These are phyloP conservation scores for Speleostelium caveatum DNA, from an alignment of 78 protist species.

Conservation along the genomic window DNA sequence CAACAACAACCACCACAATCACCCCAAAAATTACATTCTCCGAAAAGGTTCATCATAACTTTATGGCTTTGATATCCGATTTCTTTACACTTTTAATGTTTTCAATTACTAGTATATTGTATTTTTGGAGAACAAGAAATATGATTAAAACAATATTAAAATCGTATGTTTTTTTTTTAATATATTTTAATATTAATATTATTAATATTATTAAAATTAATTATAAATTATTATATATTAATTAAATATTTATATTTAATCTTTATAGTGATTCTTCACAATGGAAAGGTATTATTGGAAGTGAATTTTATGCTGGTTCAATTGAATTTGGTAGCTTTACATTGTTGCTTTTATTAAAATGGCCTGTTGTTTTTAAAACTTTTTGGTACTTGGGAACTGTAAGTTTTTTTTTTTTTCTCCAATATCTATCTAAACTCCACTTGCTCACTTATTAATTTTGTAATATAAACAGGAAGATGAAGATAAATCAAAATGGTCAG, in stretches of 20 bases:
- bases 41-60: slow-evolving; percentile 33
- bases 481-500: slow-evolving; percentile 72
- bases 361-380: slow-evolving; percentile 64
- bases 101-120: slow-evolving; percentile 3
- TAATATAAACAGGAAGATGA: slow-evolving; percentile 17
- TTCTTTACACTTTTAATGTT: slow-evolving; percentile 7
- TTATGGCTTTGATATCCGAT: slow-evolving; percentile 14
- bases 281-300: slow-evolving; percentile 40
- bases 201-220: not conserved
- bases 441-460: not conserved
- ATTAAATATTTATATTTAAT: not conserved
- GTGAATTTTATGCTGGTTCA: slow-evolving; percentile 39
- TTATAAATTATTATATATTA: not conserved
- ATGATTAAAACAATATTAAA: not conserved
- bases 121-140: slow-evolving; percentile 60
- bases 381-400: slow-evolving; percentile 62
- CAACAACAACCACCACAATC: not conserved
- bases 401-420: not conserved
- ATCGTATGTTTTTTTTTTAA: slow-evolving; percentile 17
- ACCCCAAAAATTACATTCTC: not conserved
- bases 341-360: slow-evolving; percentile 20
- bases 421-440: not conserved
- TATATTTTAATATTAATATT: not conserved
- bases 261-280: slow-evolving; percentile 8
- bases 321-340: slow-evolving; percentile 51